Conservation (phyloP, 805 yeast genomes). For the Teunomyces tritomae region DNA sequence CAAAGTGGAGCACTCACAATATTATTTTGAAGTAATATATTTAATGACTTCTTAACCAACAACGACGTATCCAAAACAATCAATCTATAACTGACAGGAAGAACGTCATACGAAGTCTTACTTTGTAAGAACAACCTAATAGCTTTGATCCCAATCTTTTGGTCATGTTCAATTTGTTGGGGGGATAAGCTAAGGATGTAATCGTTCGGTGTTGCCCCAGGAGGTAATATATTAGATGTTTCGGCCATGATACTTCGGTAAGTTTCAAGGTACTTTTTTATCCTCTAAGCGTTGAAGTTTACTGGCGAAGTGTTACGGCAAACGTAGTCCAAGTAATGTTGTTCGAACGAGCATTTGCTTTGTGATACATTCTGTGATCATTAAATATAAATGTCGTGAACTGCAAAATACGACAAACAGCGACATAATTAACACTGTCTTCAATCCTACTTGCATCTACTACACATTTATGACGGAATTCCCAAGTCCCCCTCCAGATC, state of each 20-base stretch:
- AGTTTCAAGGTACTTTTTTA: no score
- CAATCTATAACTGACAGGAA: slow-evolving; percentile 91
- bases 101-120: slow-evolving; percentile 92
- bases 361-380: background rate
- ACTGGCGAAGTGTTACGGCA: background rate
- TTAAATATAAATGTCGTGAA: background rate
- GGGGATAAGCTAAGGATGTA: slow-evolving; percentile 38
- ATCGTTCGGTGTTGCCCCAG: slow-evolving; percentile 40
- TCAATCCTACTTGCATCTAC: background rate
- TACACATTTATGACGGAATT: slow-evolving; percentile 7
- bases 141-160: slow-evolving; percentile 72
- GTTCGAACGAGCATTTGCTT: background rate
- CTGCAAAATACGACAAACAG: background rate
- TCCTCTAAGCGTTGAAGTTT: background rate
- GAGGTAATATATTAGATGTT: slow-evolving; percentile 15
- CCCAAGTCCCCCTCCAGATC: slow-evolving; percentile 16
- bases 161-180: slow-evolving; percentile 55
- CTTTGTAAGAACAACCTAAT: slow-evolving; percentile 81
- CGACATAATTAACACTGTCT: background rate
- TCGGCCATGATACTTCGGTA: slow-evolving; percentile 16
- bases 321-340: background rate
- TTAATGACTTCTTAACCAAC: slow-evolving; percentile 84
- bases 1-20: slow-evolving; percentile 96
- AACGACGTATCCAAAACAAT: slow-evolving; percentile 91
- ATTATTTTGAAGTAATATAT: slow-evolving; percentile 85